Evolutionary conservation across 306 rosid species (phyloP).

Genomic region (Delonix regia): DNA sequence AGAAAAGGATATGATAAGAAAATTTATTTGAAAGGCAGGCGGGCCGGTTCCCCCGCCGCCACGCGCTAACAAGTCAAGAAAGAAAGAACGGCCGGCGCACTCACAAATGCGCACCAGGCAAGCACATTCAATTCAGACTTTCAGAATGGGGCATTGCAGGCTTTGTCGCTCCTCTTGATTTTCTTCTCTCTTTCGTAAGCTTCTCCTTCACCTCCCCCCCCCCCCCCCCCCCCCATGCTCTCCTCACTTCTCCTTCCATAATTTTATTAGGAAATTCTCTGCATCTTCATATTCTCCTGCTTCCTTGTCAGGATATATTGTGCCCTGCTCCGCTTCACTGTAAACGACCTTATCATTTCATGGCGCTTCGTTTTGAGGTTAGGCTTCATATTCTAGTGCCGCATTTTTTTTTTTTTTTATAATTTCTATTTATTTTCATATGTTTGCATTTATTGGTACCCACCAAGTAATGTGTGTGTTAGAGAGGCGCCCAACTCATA

Average conservation of each 20-base stretch:
- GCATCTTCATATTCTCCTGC: neutral
- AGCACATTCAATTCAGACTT: neutral
- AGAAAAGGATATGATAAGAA: neutral
- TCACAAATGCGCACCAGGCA: neutral
- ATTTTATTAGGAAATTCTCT: neutral
- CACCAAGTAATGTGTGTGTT: neutral
- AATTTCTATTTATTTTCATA: neutral
- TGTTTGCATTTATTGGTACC: neutral
- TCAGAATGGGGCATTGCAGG: too few relatives aligned
- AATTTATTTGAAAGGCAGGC: neutral
- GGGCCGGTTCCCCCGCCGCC: neutral
- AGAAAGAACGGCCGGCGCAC: neutral
- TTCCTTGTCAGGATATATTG: conserved; percentile 20
- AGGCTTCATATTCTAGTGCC: neutral
- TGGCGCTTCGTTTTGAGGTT: conserved; percentile 96
- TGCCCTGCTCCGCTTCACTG: neutral
- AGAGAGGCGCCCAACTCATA: neutral
- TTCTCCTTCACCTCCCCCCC: neutral
- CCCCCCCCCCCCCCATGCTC: neutral
- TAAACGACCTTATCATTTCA: conserved; percentile 20
- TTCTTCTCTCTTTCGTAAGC: conserved; percentile 28
- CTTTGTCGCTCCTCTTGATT: neutral
- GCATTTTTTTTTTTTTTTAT: neutral
- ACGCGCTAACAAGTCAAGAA: neutral
- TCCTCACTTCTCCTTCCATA: neutral